These are phyloP conservation scores for Takakia lepidozioides DNA, from an alignment of 225 moss, liverwort and hornwort species.

Conservation along the genomic window DNA sequence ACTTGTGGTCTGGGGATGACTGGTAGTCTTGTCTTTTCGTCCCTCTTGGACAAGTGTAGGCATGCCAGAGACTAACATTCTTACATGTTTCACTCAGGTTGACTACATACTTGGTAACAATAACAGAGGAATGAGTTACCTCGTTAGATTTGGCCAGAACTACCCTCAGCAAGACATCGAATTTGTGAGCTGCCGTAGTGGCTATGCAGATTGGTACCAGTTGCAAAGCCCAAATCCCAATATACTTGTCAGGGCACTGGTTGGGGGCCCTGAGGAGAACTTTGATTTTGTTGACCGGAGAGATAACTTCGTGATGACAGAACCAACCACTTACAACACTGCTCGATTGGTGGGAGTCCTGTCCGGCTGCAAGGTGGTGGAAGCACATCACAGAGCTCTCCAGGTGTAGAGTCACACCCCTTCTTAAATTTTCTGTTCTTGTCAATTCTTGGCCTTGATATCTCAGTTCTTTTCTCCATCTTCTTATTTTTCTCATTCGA, in stretches of 20 bases:
- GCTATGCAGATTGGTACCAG: constrained; percentile 47
- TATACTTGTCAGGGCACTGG: constrained; percentile 49
- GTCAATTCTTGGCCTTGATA: background rate
- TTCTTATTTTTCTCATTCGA: background rate
- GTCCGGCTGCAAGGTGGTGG: constrained; percentile 26
- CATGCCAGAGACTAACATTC: too few species aligned
- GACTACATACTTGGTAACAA: constrained; percentile 72
- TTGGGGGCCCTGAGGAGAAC: constrained; percentile 68
- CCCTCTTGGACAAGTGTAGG: too few species aligned
- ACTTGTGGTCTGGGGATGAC: background rate
- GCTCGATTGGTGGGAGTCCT: constrained; percentile 60
- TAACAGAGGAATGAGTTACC: too few species aligned
- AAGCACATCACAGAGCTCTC: too few species aligned
- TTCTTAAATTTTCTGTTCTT: too few species aligned
- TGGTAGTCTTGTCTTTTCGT: too few species aligned
- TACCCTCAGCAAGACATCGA: constrained; percentile 28
- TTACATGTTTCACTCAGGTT: too few species aligned
- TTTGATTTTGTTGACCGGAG: constrained; percentile 62
- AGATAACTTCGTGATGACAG: constrained; percentile 42
- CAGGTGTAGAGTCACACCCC: too few species aligned
- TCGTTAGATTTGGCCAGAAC: constrained; percentile 42
- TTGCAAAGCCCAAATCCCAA: constrained; percentile 40
- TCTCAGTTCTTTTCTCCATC: background rate
- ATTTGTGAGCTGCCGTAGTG: constrained; percentile 35
- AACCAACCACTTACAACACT: constrained; percentile 59